Evolutionary conservation across 2,329 filamentous ascomycete genomes (phyloP), one percentile per base, ranked within the genome.

Genomic region (Waltergamsia citrina): DNA sequence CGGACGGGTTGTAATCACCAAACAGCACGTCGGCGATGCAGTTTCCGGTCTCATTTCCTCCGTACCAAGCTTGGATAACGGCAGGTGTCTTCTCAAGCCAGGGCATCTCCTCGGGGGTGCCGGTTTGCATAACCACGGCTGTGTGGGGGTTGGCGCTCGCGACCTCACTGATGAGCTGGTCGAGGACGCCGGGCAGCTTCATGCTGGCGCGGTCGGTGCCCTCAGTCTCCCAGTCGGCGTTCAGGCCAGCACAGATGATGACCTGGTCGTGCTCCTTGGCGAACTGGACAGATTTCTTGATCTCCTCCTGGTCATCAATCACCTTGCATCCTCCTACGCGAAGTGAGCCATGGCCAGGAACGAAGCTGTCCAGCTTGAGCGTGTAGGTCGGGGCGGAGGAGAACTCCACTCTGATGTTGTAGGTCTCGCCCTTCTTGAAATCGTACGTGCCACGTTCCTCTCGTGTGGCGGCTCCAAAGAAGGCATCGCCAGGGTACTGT

Each of bases 21-120:
- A 85, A 83, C 14, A 90, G 63, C 2, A 90, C 69, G 43, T 90
- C 84, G 0, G 81, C 83, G 40, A 93, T 80, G 9, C 78, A 79
- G 49, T 88, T 86, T 6, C 85, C 85, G 5, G 80, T 81, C 60
- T 92, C 85, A 48, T 92, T 85, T n/a, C 85, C 85, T 39, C 84
- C 82, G 48, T 87, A 92, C 83, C 84, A 92, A 7, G 83, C 83
- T 48, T 90, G 81, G 2, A 87, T 50, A 2, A 88, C 61, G 3
- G 77, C 73, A 7, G 58, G 53, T 3, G 73, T 71, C 21, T 67
- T 56, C 12, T 62, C 51, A 2, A 73, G 63, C 79, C 79, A 85
- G 1, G 81, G 79, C 78, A 86, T 80, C 35, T 71, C 66, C 17
- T 84, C 71, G 0, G 84, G 83, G 0, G 82, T 85, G 23, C 84